Conservation (phyloP, 2,329 filamentous ascomycete species). For the Colletotrichum brevisporum region DNA sequence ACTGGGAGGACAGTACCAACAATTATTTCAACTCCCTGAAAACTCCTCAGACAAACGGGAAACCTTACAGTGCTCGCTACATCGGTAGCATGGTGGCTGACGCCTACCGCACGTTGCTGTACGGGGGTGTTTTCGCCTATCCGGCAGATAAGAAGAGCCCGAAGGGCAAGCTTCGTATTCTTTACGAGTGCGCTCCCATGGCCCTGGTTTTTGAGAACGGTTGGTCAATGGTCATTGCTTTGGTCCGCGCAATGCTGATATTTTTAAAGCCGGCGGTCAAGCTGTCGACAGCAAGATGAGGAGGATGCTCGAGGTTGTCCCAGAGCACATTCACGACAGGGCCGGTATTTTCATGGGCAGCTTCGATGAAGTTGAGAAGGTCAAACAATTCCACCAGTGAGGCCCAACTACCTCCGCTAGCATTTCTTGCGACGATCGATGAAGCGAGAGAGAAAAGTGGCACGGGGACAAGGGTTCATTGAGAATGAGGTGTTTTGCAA, state of each 20-base stretch:
- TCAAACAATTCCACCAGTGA: constrained; percentile 83
- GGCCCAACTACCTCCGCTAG: neutral
- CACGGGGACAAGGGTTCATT: too few species aligned
- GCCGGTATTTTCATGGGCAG: constrained; percentile 98
- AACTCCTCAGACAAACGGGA: constrained; percentile 78
- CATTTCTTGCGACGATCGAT: too few species aligned
- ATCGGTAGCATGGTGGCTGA: constrained; percentile 99
- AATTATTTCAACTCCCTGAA: constrained; percentile 93
- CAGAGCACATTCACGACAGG: constrained; percentile 93
- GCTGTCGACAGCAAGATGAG: constrained; percentile 93
- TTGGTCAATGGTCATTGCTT: constrained; percentile 60
- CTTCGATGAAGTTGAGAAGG: constrained; percentile 95
- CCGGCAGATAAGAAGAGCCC: constrained; percentile 98
- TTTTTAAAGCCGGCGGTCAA: constrained; percentile 82
- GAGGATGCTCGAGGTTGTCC: constrained; percentile 89
- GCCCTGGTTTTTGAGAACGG: constrained; percentile 99
- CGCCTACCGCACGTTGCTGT: constrained; percentile 94
- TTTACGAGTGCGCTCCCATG: constrained; percentile 99
- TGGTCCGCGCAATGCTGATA: constrained; percentile 13
- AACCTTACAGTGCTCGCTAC: constrained; percentile 95
- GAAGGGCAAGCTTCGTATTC: constrained; percentile 96
- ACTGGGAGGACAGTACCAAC: constrained; percentile 92
- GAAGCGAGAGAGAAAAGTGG: too few species aligned
- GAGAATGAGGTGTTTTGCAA: too few species aligned
- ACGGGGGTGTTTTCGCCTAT: constrained; percentile 98